Evolutionary conservation across 2,329 filamentous ascomycete genomes (phyloP).

Genomic region (Trichoderma sp.): DNA sequence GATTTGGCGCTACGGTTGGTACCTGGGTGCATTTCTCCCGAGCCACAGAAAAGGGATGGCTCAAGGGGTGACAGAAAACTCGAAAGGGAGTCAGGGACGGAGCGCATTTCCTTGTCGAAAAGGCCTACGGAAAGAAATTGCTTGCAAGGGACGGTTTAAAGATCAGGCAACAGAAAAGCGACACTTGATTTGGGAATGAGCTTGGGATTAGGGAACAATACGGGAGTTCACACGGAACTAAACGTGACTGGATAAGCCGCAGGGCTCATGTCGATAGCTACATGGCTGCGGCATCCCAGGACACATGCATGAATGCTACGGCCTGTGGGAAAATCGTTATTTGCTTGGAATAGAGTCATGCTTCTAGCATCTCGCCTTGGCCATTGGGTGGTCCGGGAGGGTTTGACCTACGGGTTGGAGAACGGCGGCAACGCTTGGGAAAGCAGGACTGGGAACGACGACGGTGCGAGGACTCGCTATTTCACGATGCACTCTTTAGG

Average conservation of each 20-base stretch:
- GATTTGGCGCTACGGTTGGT: conserved; percentile 26
- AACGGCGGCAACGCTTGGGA: conserved; percentile 3
- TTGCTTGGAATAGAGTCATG: conserved; percentile 17
- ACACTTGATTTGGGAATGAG: conserved; percentile 7
- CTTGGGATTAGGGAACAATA: background rate
- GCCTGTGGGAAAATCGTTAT: background rate
- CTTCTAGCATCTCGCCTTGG: background rate
- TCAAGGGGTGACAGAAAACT: background rate
- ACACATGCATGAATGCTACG: conserved; percentile 17
- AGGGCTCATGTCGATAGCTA: conserved; percentile 24
- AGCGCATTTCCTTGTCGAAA: background rate
- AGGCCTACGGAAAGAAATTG: background rate
- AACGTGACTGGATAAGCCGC: conserved; percentile 26
- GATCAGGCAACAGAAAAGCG: conserved; percentile 11
- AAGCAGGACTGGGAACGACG: background rate
- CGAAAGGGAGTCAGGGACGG: background rate
- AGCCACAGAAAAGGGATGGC: background rate
- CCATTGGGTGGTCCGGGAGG: background rate
- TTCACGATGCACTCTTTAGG: background rate
- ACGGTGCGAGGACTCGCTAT: background rate
- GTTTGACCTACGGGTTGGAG: background rate
- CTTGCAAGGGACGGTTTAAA: background rate
- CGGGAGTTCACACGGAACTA: conserved; percentile 22
- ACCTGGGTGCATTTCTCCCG: background rate
- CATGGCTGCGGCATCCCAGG: conserved; percentile 10